A percentile compares a stretch with the other conserved stretches of the same genome.
Evolutionary conservation across 768 basidiomycete species (phyloP).

Genomic region (Pleurotus tuoliensis): DNA sequence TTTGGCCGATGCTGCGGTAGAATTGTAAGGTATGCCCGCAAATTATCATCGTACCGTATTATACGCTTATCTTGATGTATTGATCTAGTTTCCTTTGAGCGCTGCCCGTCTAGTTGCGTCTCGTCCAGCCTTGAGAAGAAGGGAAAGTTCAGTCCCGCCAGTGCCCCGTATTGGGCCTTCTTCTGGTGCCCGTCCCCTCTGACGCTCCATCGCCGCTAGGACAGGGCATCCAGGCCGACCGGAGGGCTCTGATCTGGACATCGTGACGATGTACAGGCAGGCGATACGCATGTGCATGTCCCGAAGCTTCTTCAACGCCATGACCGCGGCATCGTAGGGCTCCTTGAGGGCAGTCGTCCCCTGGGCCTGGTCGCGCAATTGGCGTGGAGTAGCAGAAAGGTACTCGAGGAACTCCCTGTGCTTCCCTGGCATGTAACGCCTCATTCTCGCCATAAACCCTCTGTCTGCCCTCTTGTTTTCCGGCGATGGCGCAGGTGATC

Average conservation of each 20-base stretch:
- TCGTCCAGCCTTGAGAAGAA: slow-evolving; percentile 83
- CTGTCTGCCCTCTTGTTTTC: slow-evolving; percentile 62
- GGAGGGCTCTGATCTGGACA: slow-evolving; percentile 60
- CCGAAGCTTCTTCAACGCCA: slow-evolving; percentile 76
- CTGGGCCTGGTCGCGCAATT: slow-evolving; percentile 60
- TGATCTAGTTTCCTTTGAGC: slow-evolving; percentile 34
- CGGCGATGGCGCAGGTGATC: slow-evolving; percentile 63
- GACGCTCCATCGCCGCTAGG: slow-evolving; percentile 49
- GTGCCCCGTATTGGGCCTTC: slow-evolving; percentile 71
- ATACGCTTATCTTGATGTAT: slow-evolving; percentile 2
- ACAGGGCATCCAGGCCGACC: slow-evolving; percentile 47
- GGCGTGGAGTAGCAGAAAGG: slow-evolving; percentile 55
- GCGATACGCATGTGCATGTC: slow-evolving; percentile 90
- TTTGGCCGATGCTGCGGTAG: not conserved
- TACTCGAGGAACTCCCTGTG: slow-evolving; percentile 82
- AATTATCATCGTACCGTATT: slow-evolving; percentile 3
- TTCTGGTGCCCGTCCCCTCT: slow-evolving; percentile 27
- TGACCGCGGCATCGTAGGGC: slow-evolving; percentile 77
- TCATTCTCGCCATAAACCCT: slow-evolving; percentile 91
- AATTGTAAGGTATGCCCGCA: not conserved
- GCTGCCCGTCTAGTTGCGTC: slow-evolving; percentile 77
- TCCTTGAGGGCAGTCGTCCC: slow-evolving; percentile 56
- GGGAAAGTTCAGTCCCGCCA: slow-evolving; percentile 81
- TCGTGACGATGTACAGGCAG: slow-evolving; percentile 81
- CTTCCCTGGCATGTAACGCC: slow-evolving; percentile 90